Evolutionary conservation across 108 stramenopile species (phyloP).

Genomic region (Fragilaria crotonensis): DNA sequence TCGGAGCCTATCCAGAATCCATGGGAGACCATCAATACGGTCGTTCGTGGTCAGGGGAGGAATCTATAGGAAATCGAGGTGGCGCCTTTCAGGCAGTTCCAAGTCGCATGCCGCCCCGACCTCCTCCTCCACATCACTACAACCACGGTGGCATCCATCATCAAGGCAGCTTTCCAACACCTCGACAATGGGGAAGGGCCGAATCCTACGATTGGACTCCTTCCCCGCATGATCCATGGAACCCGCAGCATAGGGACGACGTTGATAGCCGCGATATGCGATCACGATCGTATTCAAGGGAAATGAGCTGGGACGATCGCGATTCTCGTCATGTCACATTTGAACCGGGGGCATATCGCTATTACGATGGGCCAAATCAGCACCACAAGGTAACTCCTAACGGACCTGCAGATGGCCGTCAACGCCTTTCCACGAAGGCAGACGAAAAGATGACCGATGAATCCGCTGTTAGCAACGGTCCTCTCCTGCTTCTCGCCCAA

Average conservation of each 20-base stretch:
- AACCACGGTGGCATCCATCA: neutral
- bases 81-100: neutral
- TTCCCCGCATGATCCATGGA: neutral
- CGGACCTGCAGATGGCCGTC: neutral
- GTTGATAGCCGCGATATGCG: neutral
- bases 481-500: conserved; percentile 55
- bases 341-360: neutral
- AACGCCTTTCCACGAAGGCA: neutral
- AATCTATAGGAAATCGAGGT: neutral
- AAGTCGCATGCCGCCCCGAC: neutral
- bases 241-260: neutral
- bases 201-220: neutral
- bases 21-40: neutral
- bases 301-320: neutral
- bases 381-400: neutral
- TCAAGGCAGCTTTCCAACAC: neutral
- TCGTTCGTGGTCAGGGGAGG: neutral
- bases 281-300: neutral
- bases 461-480: neutral
- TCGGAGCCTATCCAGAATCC: neutral
- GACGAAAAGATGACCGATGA: neutral
- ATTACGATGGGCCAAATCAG: neutral
- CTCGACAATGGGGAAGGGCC: neutral
- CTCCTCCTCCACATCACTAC: neutral
- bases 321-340: neutral